Evolutionary conservation across 441 rosid species (phyloP), one percentile per base, ranked within the genome.

Genomic region (Eutrema salsugineum): DNA sequence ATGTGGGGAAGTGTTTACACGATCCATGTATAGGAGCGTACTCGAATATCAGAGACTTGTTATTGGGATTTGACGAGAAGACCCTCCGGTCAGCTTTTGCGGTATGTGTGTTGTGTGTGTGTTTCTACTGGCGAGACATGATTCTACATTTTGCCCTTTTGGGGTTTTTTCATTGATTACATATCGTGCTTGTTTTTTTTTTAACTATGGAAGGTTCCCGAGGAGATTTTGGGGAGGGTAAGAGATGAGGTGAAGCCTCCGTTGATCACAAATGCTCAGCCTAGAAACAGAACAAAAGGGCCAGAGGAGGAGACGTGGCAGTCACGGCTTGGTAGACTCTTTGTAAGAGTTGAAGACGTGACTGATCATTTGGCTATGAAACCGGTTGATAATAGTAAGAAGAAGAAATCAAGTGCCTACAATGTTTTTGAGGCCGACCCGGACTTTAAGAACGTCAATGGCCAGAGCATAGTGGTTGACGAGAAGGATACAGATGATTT

Each of bases 381-480:
- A 39, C 76, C 71, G 7, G 36, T 68, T 4, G 38, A 4, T 76
- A 48, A 58, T 24, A 35, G 14, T 9, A 64, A 67, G 49, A 66
- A 79, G 20, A 80, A 64, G 66, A 82, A 81, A 81, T 35, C 76
- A 6, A 83, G 53, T 71, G 16, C 83, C 0, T 82, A 68, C 61
- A 95, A 93, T 70, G 74, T 95, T 59, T 74, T 85, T 5, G 79
- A 93, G 2, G 81, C 85, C 8, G 76, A 86, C 3, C 91, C 81
- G 3, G 95, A 93, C 65, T 88, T 95, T 72, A 49, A 88, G 77
- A 95, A 88, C 53, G 75, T 77, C 32, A 79, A 91, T 14, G 98
- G 99, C 3, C 83, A 89, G 90, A 89, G 94, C 83, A 19, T 78
- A 60, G 81, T 85, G 0, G 91, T 91, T 10, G 85, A 83, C 61